Percentiles rank a stretch among this genome's conserved stretches.
Conservation (phyloP, 2,329 filamentous ascomycete species). For the Aspergillus unguis region DNA sequence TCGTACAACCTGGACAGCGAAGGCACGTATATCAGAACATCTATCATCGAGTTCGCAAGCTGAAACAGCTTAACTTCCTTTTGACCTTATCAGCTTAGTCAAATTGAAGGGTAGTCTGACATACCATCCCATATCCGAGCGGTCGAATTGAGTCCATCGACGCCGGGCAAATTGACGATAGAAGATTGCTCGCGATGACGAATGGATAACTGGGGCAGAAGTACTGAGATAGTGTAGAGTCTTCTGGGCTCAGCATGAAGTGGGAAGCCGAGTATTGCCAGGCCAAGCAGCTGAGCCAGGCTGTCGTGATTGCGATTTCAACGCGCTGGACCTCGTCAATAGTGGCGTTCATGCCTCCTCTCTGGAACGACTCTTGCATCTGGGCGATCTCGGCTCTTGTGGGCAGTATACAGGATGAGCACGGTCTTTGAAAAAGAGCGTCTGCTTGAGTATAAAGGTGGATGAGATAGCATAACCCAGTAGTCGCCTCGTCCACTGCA, state of each 20-base stretch:
- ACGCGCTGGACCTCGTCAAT: conserved; percentile 10
- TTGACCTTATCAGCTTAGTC: neutral
- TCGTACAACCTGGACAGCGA: neutral
- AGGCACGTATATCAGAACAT: conserved; percentile 7
- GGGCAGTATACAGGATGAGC: neutral
- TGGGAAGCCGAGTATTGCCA: conserved; percentile 12
- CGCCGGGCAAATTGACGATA: neutral
- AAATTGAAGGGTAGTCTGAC: neutral
- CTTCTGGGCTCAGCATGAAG: conserved; percentile 4
- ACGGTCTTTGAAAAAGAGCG: conserved; percentile 4
- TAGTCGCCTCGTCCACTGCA: conserved; percentile 6
- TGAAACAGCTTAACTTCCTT: conserved; percentile 10
- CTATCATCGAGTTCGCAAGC: conserved; percentile 8
- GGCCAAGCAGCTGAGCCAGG: conserved; percentile 7
- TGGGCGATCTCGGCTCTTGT: conserved; percentile 4
- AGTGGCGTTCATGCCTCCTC: conserved; percentile 1
- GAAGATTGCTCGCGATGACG: conserved; percentile 2
- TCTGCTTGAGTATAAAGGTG: conserved; percentile 9
- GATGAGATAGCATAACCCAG: conserved; percentile 5
- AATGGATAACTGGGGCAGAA: conserved; percentile 7
- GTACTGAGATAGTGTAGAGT: neutral
- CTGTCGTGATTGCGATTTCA: conserved; percentile 6
- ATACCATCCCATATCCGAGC: conserved; percentile 11
- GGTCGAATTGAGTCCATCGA: conserved; percentile 10
- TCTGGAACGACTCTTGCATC: conserved; percentile 6